phyloP scores from a whole-genome alignment of 2,329 filamentous ascomycete species.

The Rhynchosporium secalis region DNA sequence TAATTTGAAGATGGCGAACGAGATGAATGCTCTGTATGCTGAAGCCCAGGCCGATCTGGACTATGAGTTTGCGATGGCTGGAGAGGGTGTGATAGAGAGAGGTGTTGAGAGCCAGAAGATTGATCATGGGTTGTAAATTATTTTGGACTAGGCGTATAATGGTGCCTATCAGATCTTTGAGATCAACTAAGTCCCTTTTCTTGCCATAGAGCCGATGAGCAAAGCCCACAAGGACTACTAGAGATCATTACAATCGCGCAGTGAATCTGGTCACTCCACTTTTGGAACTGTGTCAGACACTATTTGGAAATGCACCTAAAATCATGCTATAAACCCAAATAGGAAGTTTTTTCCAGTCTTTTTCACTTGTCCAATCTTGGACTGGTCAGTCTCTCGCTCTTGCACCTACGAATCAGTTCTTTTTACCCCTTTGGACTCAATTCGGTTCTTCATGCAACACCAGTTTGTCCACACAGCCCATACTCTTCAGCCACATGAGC shows the following conservation, averaged over 20 bases:
- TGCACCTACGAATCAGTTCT: neutral
- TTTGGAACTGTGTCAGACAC: neutral
- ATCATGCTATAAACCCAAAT: neutral
- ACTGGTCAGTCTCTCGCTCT: neutral
- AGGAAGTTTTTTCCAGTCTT: slow-evolving; percentile 1
- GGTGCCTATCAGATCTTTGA: neutral
- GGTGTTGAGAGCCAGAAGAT: slow-evolving; percentile 37
- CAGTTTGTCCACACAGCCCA: neutral
- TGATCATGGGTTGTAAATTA: slow-evolving; percentile 32
- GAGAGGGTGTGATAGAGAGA: slow-evolving; percentile 36
- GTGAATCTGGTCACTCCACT: neutral
- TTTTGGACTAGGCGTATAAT: neutral
- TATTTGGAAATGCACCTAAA: neutral
- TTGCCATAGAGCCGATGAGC: neutral
- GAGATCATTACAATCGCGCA: too few relatives aligned
- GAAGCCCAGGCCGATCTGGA: slow-evolving; percentile 51
- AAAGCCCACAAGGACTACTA: neutral
- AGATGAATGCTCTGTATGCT: slow-evolving; percentile 47
- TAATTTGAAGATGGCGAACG: slow-evolving; percentile 52
- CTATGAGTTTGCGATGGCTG: slow-evolving; percentile 47
- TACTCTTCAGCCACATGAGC: slow-evolving; percentile 16
- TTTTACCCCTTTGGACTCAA: neutral
- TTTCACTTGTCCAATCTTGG: neutral
- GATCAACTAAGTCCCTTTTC: neutral
- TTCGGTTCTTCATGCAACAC: neutral